Percentiles rank a stretch among this genome's conserved stretches.
phyloP scores from a whole-genome alignment of 176 grass and related monocot species.

The Saccharum spontaneum region DNA sequence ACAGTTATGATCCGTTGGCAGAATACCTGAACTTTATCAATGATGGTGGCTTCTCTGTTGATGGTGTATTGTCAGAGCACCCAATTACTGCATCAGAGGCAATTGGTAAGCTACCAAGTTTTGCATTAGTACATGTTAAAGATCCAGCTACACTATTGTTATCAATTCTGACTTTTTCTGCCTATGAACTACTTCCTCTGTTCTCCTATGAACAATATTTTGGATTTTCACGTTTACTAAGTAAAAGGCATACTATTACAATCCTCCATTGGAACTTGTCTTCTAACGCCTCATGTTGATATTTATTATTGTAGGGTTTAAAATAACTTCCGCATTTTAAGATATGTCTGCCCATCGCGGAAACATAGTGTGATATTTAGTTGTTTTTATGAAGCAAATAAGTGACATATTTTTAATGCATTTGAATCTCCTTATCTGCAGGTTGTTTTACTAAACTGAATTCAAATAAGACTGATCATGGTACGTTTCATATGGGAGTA shows the following conservation, averaged over 20 bases:
- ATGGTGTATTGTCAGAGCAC: slow-evolving; percentile 75
- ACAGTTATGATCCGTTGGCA: slow-evolving; percentile 85
- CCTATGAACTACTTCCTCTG: neutral
- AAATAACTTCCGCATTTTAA: neutral
- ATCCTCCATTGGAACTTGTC: neutral
- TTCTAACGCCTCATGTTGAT: neutral
- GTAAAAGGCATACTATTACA: neutral
- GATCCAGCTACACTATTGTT: neutral
- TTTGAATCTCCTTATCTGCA: slow-evolving; percentile 50
- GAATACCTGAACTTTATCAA: slow-evolving; percentile 61
- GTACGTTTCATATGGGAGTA: slow-evolving; percentile 46
- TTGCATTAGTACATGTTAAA: neutral
- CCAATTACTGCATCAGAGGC: slow-evolving; percentile 77
- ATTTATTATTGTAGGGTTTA: neutral
- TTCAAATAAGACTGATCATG: slow-evolving; percentile 51
- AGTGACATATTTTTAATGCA: slow-evolving; percentile 8
- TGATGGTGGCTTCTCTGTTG: slow-evolving; percentile 63
- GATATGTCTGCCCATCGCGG: neutral
- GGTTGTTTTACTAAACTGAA: slow-evolving; percentile 75
- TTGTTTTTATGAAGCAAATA: slow-evolving; percentile 1
- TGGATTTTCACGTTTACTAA: slow-evolving; percentile 12
- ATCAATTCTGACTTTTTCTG: neutral
- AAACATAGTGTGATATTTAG: neutral
- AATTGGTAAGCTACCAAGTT: slow-evolving; percentile 58
- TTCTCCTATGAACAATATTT: neutral